phyloP scores from a whole-genome alignment of 495 filamentous ascomycete species.

The Pseudevernia furfuracea region DNA sequence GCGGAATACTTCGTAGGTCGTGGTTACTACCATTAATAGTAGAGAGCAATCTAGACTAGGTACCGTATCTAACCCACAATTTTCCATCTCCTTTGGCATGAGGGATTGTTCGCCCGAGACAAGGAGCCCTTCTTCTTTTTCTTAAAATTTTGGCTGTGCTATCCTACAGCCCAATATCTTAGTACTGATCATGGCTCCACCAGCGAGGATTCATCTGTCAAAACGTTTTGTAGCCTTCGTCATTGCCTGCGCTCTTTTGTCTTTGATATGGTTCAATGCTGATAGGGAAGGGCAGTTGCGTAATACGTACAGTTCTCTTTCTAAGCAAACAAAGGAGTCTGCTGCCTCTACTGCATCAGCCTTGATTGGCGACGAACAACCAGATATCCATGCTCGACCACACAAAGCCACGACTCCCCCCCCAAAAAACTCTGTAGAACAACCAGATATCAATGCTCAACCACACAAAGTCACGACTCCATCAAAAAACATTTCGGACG shows the following conservation, averaged over 20 bases:
- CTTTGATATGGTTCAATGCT: background rate
- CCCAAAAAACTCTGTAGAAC: background rate
- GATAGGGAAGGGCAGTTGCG: background rate
- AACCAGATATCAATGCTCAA: background rate
- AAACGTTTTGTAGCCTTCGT: background rate
- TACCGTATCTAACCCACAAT: background rate
- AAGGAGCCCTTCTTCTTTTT: background rate
- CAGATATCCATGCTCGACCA: background rate
- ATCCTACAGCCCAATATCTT: background rate
- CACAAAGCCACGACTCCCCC: background rate
- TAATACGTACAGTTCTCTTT: background rate
- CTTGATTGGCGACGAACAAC: background rate
- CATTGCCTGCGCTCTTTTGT: background rate
- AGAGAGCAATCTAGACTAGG: background rate
- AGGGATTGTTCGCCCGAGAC: background rate
- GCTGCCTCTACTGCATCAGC: background rate
- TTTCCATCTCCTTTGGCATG: background rate
- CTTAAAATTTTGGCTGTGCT: background rate
- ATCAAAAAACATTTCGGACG: background rate
- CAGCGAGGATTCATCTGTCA: background rate
- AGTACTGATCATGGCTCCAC: background rate
- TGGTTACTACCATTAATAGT: no score
- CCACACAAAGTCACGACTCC: background rate
- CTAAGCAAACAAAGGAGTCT: background rate
- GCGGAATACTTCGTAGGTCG: no score